Evolutionary conservation across 345 rosid species (phyloP), one percentile per base, ranked within the genome.

Genomic region (Clarkia xantiana): DNA sequence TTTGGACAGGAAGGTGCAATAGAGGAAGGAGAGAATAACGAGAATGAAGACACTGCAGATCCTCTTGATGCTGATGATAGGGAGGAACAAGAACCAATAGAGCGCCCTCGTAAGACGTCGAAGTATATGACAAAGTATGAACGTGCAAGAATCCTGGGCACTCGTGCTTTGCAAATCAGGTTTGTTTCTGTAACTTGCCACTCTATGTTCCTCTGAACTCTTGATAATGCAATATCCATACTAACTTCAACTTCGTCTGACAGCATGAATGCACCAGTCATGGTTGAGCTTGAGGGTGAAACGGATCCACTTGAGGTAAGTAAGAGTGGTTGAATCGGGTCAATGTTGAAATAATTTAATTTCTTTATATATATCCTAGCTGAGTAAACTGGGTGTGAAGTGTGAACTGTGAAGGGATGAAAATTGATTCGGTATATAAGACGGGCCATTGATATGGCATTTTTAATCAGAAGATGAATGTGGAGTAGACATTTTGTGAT

Each of bases 261-360:
- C 81, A 79, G 91, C 66, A 77, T 90, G 94, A 86, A 86, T 77
- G 94, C 94, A 41, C 96, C 96, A 14, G 84, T 86, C 13, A 90
- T 83, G 91, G 97, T 86, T 22, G 79, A 81, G 78, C 66, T 90
- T 62, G 91, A 90, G 68, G 89, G 93, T 0, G 94, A 86, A 66
- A 82, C 86, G 23, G 95, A 86, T 45, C 91, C 94, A 3, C 86
- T 86, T 9, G 94, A 82, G 94, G 86, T 89, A 54, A 29, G 86
- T 89, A 29, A 29, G 36, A 29, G 2, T 22, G 25, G 5, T 22
- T 22, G 25, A 22, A 22, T 22, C 5, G 25, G 25, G 36, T 5
- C 36, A 29, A 29, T 49, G 10, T 5, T 14, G 1, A 23, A 14
- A 10, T 25, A 25, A 13, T 48, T 15, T 11, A 1, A 0, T 12